Base-by-base conservation (phyloP, 1,284 basidiomycete species). In the Melampsora larici-populina region DNA sequence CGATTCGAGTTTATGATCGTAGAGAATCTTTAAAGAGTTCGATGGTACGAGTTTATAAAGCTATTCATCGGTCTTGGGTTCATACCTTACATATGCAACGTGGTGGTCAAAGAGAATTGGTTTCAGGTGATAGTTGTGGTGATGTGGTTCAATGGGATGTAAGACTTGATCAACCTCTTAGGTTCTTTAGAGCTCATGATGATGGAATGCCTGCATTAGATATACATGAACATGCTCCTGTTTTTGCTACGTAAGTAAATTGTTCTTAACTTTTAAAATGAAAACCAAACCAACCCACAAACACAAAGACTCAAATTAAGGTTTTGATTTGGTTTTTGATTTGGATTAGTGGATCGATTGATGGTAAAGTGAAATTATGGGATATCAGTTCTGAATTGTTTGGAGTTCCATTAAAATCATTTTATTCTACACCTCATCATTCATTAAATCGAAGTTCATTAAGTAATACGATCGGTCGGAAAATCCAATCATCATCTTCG, bases 101-200 rank as follows among this genome's bases (percentile, higher is more conserved):
- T 13, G 89, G 88, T 2, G 86, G 89, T 8, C 86, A 87, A 26
- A 87, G 88, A 21, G 92, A 96, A 81, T 88, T 97, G 80, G 85
- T 97, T 13, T 94, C 94, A n/a, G 94, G 92, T 79, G 97, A 95
- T 82, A 85, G 93, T 83, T 91, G 93, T 82, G 97, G 97, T 0
- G 90, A 94, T 81, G 90, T 97, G 60, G 90, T 92, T 80, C 85
- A 98, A 46, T 99, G 95, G 92, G 97, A 99, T 84, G 87, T 93
- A 55, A 90, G 97, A 75, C 87, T 88, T 6, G 85, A 89, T 3
- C 88, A 90, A 49, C 88, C 92, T 11, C 82, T 89, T 11, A 86
- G 90, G 76, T 88, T 88, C 63, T 90, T 91, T 86, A 87, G 90
- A 40, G 84, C 90, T 55, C 89, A 91, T 81, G 87, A 88, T 1